Percentiles rank a stretch among this genome's conserved stretches.
These are phyloP conservation scores for Tricholoma hemisulphureum DNA, from an alignment of 768 basidiomycete genomes.

Conservation along the genomic window DNA sequence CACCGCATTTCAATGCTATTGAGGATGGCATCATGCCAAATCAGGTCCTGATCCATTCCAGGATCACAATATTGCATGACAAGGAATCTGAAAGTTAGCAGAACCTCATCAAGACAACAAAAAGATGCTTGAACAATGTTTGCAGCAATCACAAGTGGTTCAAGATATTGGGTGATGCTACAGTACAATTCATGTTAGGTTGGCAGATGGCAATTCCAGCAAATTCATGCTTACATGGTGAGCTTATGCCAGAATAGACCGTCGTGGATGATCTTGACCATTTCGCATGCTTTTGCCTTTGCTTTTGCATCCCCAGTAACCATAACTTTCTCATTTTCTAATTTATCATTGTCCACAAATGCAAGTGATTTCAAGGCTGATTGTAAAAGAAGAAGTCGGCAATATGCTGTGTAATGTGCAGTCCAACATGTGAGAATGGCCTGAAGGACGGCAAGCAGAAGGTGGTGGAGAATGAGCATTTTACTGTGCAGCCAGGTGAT, in stretches of 20 bases:
- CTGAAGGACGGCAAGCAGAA: slow-evolving; percentile 21
- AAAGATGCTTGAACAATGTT: background rate
- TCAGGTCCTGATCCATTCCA: background rate
- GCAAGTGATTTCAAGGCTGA: slow-evolving; percentile 15
- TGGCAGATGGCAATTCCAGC: slow-evolving; percentile 5
- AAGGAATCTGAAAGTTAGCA: slow-evolving; percentile 1
- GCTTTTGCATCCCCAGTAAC: slow-evolving; percentile 24
- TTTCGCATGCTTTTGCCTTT: slow-evolving; percentile 23
- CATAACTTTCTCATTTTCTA: slow-evolving; percentile 11
- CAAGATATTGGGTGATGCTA: slow-evolving; percentile 28
- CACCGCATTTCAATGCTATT: slow-evolving; percentile 19
- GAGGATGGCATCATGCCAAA: background rate
- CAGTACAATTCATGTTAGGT: slow-evolving; percentile 5
- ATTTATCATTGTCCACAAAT: slow-evolving; percentile 19
- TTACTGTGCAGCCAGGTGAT: slow-evolving; percentile 40
- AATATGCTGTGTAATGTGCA: slow-evolving; percentile 33
- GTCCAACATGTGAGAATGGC: slow-evolving; percentile 39
- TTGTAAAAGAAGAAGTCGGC: slow-evolving; percentile 27
- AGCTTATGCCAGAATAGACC: slow-evolving; percentile 30
- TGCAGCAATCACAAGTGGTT: slow-evolving; percentile 10
- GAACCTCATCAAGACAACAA: background rate
- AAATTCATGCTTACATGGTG: slow-evolving; percentile 18
- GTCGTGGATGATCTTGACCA: slow-evolving; percentile 28
- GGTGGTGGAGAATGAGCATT: slow-evolving; percentile 26
- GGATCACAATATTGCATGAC: background rate